Conservation (phyloP, 768 basidiomycete species). For the Boletus rubroflammeus region DNA sequence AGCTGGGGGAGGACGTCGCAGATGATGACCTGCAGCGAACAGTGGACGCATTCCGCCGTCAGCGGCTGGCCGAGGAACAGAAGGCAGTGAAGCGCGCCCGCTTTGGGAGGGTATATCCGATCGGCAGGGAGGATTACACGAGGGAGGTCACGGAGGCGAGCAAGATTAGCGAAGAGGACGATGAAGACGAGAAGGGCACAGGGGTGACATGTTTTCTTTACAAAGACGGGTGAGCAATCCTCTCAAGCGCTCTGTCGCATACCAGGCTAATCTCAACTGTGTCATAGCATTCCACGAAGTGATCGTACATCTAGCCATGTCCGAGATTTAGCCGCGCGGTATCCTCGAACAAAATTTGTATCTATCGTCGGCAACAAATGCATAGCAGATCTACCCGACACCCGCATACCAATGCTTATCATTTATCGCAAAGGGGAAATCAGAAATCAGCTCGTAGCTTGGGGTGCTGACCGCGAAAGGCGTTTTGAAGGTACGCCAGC, state of each 20-base stretch:
- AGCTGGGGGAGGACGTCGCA: conserved; percentile 65
- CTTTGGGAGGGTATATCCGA: conserved; percentile 85
- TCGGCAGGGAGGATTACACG: conserved; percentile 91
- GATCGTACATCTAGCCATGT: conserved; percentile 73
- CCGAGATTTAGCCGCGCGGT: conserved; percentile 66
- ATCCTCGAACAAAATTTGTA: conserved; percentile 93
- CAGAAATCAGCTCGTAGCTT: conserved; percentile 76
- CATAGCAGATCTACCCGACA: conserved; percentile 93
- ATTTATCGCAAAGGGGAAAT: conserved; percentile 93
- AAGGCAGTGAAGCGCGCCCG: conserved; percentile 55
- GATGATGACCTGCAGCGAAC: conserved; percentile 77
- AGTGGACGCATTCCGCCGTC: conserved; percentile 61
- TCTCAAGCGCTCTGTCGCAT: not conserved
- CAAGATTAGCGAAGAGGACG: conserved; percentile 59
- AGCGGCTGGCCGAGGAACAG: conserved; percentile 62
- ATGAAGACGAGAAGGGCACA: conserved; percentile 69
- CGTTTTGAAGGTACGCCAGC: conserved; percentile 64
- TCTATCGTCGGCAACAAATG: conserved; percentile 94
- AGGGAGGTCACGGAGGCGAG: conserved; percentile 95
- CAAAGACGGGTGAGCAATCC: conserved; percentile 78
- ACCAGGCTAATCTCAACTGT: not conserved
- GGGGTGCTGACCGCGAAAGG: conserved; percentile 78
- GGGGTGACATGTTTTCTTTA: conserved; percentile 94
- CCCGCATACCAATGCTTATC: conserved; percentile 86
- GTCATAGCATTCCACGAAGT: conserved; percentile 71